Percentiles rank a stretch among this genome's conserved stretches.
Conservation (phyloP, 495 filamentous ascomycete species). For the Chaetomium fimeti region DNA sequence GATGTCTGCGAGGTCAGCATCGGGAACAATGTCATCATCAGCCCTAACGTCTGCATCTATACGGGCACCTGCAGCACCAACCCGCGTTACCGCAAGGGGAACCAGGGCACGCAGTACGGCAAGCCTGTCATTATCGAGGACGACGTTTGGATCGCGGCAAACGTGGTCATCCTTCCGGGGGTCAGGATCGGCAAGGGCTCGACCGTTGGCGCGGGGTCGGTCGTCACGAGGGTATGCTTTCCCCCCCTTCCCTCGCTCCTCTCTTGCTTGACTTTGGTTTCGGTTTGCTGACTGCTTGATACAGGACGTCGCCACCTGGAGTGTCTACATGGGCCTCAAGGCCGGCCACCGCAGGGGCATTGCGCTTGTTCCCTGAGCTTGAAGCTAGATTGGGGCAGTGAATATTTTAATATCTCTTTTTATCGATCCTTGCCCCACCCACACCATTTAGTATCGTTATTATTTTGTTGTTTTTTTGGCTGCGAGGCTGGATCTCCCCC, state of each 20-base stretch:
- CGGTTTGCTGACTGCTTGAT: background rate
- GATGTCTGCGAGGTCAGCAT: slow-evolving; percentile 73
- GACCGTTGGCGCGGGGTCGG: slow-evolving; percentile 78
- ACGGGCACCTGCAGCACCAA: slow-evolving; percentile 73
- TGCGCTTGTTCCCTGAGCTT: slow-evolving; percentile 6
- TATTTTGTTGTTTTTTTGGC: background rate
- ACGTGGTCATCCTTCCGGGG: slow-evolving; percentile 77
- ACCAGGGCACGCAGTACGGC: slow-evolving; percentile 68
- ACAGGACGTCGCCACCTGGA: slow-evolving; percentile 38
- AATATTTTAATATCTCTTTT: background rate
- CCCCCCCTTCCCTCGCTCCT: background rate
- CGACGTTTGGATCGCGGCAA: slow-evolving; percentile 72
- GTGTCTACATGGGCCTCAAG: slow-evolving; percentile 36
- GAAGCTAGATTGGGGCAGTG: background rate
- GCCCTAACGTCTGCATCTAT: slow-evolving; percentile 84
- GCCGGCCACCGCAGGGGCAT: slow-evolving; percentile 35
- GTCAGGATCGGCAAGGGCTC: slow-evolving; percentile 76
- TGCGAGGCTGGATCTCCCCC: slow-evolving; percentile 1
- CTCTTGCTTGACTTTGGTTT: background rate
- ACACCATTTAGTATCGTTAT: slow-evolving; percentile 1
- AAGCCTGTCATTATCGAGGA: slow-evolving; percentile 77
- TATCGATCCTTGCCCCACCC: background rate
- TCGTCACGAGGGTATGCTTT: slow-evolving; percentile 76
- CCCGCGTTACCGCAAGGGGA: slow-evolving; percentile 71
- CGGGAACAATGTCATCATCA: slow-evolving; percentile 76